Conservation (phyloP, 2,329 filamentous ascomycete species). For the Alternaria metachromatica region DNA sequence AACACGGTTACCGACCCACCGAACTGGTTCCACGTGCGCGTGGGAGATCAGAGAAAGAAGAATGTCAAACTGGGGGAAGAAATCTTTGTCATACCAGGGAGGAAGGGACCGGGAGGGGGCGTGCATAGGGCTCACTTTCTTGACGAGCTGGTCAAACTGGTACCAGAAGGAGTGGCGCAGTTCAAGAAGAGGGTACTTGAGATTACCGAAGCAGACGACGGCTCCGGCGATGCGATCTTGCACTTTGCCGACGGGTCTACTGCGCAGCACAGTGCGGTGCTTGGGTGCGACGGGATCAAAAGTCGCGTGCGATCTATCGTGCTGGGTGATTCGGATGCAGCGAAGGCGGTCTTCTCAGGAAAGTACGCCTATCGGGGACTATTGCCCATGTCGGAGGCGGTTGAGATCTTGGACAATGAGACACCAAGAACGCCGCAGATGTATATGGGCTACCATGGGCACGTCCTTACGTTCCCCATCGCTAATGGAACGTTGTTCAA, state of each 20-base stretch:
- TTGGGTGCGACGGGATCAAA: conserved; percentile 71
- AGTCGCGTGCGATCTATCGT: conserved; percentile 61
- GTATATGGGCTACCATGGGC: conserved; percentile 22
- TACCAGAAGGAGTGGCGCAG: conserved; percentile 52
- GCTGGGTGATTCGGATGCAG: conserved; percentile 54
- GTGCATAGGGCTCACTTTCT: conserved; percentile 59
- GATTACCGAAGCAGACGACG: conserved; percentile 30
- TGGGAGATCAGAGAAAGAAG: conserved; percentile 32
- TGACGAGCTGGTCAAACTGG: conserved; percentile 56
- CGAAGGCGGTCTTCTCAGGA: conserved; percentile 58
- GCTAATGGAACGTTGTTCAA: conserved; percentile 3
- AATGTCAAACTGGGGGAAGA: conserved; percentile 26
- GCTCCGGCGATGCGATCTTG: conserved; percentile 37
- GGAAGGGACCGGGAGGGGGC: conserved; percentile 38
- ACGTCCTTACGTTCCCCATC: conserved; percentile 1
- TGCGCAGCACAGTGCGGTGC: conserved; percentile 56
- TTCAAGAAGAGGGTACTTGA: conserved; percentile 50
- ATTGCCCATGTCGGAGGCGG: conserved; percentile 64
- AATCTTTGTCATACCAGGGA: conserved; percentile 32
- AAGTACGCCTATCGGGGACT: conserved; percentile 69
- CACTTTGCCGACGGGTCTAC: conserved; percentile 55
- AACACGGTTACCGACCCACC: conserved; percentile 21
- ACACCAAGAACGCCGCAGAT: conserved; percentile 62
- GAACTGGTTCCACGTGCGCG: conserved; percentile 30
- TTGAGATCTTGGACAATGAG: conserved; percentile 61